Percentiles rank a stretch among this genome's conserved stretches.
phyloP scores from a whole-genome alignment of 2,329 filamentous ascomycete genomes.

The Pseudocercospora eumusae region DNA sequence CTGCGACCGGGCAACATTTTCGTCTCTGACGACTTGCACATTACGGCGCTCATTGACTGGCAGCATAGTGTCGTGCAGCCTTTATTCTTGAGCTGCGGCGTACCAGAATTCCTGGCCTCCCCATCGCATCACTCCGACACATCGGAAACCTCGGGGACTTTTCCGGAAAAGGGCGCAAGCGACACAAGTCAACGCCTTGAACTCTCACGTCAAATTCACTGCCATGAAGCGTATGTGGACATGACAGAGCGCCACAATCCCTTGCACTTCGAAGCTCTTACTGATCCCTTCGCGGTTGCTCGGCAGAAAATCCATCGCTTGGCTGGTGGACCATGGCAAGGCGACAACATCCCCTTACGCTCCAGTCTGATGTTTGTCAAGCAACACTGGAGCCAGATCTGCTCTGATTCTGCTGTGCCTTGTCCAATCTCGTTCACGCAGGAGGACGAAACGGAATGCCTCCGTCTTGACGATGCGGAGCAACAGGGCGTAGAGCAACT shows the following conservation, averaged over 20 bases:
- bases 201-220: slow-evolving; percentile 21
- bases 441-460: no score
- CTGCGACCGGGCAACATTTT: slow-evolving; percentile 42
- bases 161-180: slow-evolving; percentile 12
- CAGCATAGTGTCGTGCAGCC: slow-evolving; percentile 44
- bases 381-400: no score
- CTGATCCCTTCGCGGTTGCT: slow-evolving; percentile 23
- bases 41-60: slow-evolving; percentile 45
- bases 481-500: no score
- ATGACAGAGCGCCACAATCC: slow-evolving; percentile 6
- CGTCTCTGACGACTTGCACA: slow-evolving; percentile 33
- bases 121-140: slow-evolving; percentile 18
- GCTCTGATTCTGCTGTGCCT: no score
- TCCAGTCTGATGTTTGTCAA: no score
- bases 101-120: slow-evolving; percentile 46
- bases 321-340: no score
- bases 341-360: no score
- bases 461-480: no score
- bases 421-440: no score
- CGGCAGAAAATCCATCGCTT: no score
- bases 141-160: slow-evolving; percentile 5
- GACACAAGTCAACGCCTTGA: slow-evolving; percentile 17
- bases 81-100: slow-evolving; percentile 42
- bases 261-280: slow-evolving; percentile 28
- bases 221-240: slow-evolving; percentile 24